Conservation (phyloP, 225 moss, liverwort and hornwort species). For the Sphagnum contortum region DNA sequence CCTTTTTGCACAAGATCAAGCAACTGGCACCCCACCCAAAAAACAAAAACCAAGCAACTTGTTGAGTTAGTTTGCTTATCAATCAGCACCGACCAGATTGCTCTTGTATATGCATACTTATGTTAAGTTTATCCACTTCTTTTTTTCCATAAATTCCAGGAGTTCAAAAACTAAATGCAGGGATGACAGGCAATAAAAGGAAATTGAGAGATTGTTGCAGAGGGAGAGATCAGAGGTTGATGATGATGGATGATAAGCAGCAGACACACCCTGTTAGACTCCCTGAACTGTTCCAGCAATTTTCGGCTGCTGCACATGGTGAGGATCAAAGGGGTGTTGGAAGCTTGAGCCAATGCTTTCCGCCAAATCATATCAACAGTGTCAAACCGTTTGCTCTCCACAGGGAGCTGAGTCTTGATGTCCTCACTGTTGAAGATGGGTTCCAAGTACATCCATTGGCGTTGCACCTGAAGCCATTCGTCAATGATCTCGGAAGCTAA, state of each 20-base stretch:
- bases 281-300: conserved; percentile 61
- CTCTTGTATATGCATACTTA: too few species aligned
- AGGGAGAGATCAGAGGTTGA: neutral
- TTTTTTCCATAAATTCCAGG: too few species aligned
- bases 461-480: conserved; percentile 87
- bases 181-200: neutral
- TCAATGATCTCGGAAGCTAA: conserved; percentile 62
- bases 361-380: conserved; percentile 53
- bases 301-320: conserved; percentile 73
- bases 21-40: conserved; percentile 21
- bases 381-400: conserved; percentile 86
- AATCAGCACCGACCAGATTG: too few species aligned
- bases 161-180: neutral
- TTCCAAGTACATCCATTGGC: conserved; percentile 92
- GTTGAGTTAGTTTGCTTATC: too few species aligned
- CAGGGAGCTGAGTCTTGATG: conserved; percentile 71
- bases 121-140: too few species aligned
- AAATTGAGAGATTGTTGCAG: neutral
- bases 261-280: conserved; percentile 58
- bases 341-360: conserved; percentile 55
- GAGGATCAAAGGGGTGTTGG: conserved; percentile 47
- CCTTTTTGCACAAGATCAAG: conserved; percentile 84
- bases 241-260: neutral
- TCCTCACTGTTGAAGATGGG: conserved; percentile 85
- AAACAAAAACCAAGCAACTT: neutral